Conservation (phyloP, 192 early-diverging fungal species). For the Backusella westeae region DNA sequence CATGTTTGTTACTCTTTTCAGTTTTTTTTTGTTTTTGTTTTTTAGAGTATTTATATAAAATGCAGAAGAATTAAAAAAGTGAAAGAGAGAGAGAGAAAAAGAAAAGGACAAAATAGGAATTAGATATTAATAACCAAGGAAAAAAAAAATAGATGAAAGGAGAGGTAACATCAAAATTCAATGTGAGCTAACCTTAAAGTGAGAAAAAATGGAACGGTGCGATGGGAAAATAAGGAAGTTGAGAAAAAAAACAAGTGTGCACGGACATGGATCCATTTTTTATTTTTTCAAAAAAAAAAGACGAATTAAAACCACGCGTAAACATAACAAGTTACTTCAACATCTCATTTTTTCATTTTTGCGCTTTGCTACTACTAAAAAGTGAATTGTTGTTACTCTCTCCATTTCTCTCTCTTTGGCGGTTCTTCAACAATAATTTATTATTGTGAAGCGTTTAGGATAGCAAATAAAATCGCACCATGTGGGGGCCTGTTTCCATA, state of each 20-base stretch:
- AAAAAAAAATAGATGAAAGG: not conserved
- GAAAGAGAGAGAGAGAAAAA: not conserved
- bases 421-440: not conserved
- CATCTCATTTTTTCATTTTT: not conserved
- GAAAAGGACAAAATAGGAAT: too few relatives aligned
- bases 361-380: not conserved
- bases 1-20: not conserved
- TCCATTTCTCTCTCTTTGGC: not conserved
- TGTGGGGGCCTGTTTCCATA: not conserved
- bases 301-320: not conserved
- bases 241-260: not conserved
- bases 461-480: not conserved
- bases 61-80: not conserved
- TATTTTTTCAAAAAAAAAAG: not conserved
- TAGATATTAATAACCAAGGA: not conserved
- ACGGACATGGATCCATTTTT: not conserved
- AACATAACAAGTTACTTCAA: not conserved
- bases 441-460: not conserved
- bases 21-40: too few relatives aligned
- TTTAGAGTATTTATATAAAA: not conserved
- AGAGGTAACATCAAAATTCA: not conserved
- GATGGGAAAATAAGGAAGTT: not conserved
- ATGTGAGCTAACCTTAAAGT: not conserved
- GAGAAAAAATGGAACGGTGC: not conserved
- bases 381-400: not conserved